Base-by-base conservation (phyloP, 139 green algal species). In the Picochlorum sp. region DNA sequence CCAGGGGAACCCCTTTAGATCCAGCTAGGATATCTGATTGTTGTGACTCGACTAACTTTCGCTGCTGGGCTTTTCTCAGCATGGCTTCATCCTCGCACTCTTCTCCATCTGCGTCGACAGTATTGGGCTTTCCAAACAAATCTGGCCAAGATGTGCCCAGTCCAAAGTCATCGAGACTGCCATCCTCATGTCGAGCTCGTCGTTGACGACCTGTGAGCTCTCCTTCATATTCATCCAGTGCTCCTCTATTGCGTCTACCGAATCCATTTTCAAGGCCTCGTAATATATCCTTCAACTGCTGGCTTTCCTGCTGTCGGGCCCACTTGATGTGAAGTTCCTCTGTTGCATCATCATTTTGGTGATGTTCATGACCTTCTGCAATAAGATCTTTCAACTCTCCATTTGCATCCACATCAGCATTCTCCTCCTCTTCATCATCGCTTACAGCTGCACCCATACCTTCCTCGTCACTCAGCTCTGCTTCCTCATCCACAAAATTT, bases 301-400 rank as follows among this genome's bases (percentile, higher is more conserved):
- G 57, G 20, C 44, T 49, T 13, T 77, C 67, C 67, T 80, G 60
- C 57, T 66, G 38, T 55, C 67, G 49, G 51, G 63, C 47, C 78
- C 78, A 85, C 57, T 78, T 30, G 8, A 60, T 63, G 38, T 85
- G 78, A 63, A 76, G 57, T 52, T 56, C 31, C 38, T 68, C 71
- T 4, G 62, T 59, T 38, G 37, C 44, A 31, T 23, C 16, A 60
- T 72, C 65, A 21, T 85, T 77, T 44, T 58, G 63, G 5, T n/a
- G 21, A 18, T 55, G 62, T 18, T 77, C 68, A 41, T 67, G 69
- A 38, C 51, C 51, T 4, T 58, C 18, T 6, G 64, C 71, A 44
- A 85, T 83, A 31, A 85, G 63, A 14, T 70, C 76, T 37, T 58
- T 72, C 61, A 83, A 65, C 45, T 81, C 57, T 18, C 60, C 65